These are phyloP conservation scores for Cucurbita maxima DNA, from an alignment of 306 rosid genomes.

Conservation along the genomic window DNA sequence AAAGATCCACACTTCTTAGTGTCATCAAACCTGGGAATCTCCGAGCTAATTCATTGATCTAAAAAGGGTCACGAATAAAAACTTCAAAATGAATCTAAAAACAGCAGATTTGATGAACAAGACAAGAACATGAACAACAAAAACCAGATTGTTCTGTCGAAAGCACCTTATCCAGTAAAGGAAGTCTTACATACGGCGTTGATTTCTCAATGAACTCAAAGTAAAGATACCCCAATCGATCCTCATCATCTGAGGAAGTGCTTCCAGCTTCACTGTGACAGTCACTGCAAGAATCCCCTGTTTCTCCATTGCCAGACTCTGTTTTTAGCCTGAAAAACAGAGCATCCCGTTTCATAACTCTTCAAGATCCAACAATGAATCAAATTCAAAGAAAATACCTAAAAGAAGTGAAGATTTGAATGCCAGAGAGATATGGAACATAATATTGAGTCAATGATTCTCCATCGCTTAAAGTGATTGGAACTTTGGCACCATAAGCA, in stretches of 20 bases:
- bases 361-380: background rate
- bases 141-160: background rate
- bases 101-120: background rate
- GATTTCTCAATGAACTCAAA: slow-evolving; percentile 84
- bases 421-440: slow-evolving; percentile 93
- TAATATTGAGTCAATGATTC: slow-evolving; percentile 82
- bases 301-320: slow-evolving; percentile 64
- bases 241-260: slow-evolving; percentile 72
- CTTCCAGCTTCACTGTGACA: slow-evolving; percentile 60
- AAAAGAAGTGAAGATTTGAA: slow-evolving; percentile 68
- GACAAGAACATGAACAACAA: background rate
- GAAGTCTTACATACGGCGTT: slow-evolving; percentile 89
- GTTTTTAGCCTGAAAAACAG: slow-evolving; percentile 48
- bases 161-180: slow-evolving; percentile 82
- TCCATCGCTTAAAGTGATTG: slow-evolving; percentile 41
- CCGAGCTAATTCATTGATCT: slow-evolving; percentile 61
- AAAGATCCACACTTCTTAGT: slow-evolving; percentile 84
- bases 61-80: slow-evolving; percentile 11
- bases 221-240: slow-evolving; percentile 61
- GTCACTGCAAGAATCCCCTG: slow-evolving; percentile 67
- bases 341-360: background rate
- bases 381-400: slow-evolving; percentile 25
- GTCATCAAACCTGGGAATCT: slow-evolving; percentile 84
- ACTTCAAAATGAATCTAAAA: background rate
- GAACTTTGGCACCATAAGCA: slow-evolving; percentile 92